Percentiles rank a stretch among this genome's conserved stretches.
phyloP scores from a whole-genome alignment of 176 grass and related monocot genomes.

The Carex littledalei region DNA sequence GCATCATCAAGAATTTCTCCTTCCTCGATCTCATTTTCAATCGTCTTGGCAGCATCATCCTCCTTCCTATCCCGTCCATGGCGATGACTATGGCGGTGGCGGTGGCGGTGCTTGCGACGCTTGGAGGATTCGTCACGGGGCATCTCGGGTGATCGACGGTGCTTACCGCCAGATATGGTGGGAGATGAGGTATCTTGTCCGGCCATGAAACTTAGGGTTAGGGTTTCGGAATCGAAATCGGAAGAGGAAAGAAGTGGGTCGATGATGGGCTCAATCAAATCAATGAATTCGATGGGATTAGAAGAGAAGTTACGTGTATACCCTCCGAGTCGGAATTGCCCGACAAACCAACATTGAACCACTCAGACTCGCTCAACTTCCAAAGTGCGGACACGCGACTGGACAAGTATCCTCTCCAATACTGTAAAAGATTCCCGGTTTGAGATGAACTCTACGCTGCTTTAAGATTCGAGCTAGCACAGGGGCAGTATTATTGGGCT shows the following conservation, averaged over 20 bases:
- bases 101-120: constrained; percentile 43
- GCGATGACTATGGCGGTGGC: constrained; percentile 21
- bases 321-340: no score
- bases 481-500: no score
- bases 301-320: no score
- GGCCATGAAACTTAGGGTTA: constrained; percentile 52
- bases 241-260: background rate
- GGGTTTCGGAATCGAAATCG: constrained; percentile 28
- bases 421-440: no score
- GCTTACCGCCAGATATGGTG: constrained; percentile 39
- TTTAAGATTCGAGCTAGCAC: no score
- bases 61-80: constrained; percentile 28
- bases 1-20: constrained; percentile 81
- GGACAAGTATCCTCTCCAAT: no score
- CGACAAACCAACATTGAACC: no score
- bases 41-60: constrained; percentile 6
- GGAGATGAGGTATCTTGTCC: constrained; percentile 39
- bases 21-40: constrained; percentile 63
- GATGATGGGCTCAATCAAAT: background rate
- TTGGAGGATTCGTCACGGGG: constrained; percentile 38
- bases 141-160: constrained; percentile 37
- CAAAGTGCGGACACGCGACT: no score
- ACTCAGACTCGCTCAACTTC: no score
- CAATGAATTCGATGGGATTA: no score
- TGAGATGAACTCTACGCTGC: no score